Percentiles rank a stretch among this genome's conserved stretches.
Conservation (phyloP, 2,329 filamentous ascomycete genomes). For the Samsoniella hepiali region DNA sequence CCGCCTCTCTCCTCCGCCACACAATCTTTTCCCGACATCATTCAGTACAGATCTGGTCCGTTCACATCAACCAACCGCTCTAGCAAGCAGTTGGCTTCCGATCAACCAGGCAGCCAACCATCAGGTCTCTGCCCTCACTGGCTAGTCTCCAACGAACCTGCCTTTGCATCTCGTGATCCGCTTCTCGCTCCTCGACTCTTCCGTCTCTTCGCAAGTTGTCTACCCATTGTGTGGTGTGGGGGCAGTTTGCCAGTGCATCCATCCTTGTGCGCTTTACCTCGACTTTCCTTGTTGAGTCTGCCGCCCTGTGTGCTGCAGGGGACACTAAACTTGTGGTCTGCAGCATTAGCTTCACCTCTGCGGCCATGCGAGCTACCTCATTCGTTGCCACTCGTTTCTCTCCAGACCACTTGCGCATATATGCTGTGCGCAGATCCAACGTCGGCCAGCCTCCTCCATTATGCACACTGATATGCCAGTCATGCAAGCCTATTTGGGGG, state of each 20-base stretch:
- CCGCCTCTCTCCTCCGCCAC: not conserved
- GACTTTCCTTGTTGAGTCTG: not conserved
- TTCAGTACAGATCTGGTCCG: not conserved
- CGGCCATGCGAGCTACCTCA: not conserved
- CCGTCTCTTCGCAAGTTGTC: not conserved
- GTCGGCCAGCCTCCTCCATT: constrained; percentile 6
- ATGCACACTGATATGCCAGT: constrained; percentile 11
- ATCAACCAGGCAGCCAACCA: not conserved
- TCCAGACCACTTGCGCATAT: not conserved
- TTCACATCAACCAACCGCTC: not conserved
- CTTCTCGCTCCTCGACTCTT: not conserved
- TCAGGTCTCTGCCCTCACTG: not conserved
- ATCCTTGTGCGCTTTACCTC: not conserved
- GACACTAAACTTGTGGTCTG: constrained; percentile 5
- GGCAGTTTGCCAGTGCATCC: not conserved
- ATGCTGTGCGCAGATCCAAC: constrained; percentile 2
- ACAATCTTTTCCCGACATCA: not conserved
- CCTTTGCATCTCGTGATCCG: not conserved
- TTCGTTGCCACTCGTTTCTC: constrained; percentile 3
- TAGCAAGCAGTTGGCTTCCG: not conserved
- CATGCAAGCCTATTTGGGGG: constrained; percentile 9
- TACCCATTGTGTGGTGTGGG: not conserved
- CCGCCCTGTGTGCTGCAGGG: not conserved
- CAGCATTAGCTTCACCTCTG: constrained; percentile 6
- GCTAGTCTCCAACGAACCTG: not conserved